Percentiles rank a stretch among this genome's conserved stretches.
phyloP scores from a whole-genome alignment of 257 asterid genomes.

The Solanum infundibuliforme region DNA sequence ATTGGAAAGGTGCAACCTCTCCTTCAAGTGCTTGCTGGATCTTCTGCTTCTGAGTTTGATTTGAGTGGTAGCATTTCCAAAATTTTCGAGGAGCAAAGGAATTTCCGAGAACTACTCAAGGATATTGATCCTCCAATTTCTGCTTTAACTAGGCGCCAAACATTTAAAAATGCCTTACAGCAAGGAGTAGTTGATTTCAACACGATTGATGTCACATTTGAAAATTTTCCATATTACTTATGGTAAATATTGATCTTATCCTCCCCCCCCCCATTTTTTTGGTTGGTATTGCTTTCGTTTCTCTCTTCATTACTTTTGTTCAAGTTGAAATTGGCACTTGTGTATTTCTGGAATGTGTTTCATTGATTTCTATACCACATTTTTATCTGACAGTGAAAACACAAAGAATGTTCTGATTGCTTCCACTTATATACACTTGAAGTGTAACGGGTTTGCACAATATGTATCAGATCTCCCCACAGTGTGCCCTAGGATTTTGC shows the following conservation, averaged over 20 bases:
- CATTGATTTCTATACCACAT: neutral
- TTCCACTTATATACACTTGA: slow-evolving; percentile 64
- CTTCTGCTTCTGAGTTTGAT: slow-evolving; percentile 40
- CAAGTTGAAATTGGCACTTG: neutral
- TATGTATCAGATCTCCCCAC: slow-evolving; percentile 57
- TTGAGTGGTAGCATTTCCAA: slow-evolving; percentile 41
- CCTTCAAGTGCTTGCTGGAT: slow-evolving; percentile 36
- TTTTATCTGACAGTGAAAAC: slow-evolving; percentile 43
- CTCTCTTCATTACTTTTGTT: neutral
- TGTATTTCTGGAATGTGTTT: neutral
- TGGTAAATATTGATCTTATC: slow-evolving; percentile 32
- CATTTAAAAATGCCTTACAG: slow-evolving; percentile 54
- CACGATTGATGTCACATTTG: slow-evolving; percentile 57
- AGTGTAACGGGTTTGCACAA: slow-evolving; percentile 38
- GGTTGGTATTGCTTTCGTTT: neutral
- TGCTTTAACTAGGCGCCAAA: slow-evolving; percentile 50
- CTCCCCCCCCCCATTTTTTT: neutral
- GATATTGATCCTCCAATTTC: slow-evolving; percentile 48
- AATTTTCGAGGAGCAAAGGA: slow-evolving; percentile 46
- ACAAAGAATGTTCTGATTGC: slow-evolving; percentile 76
- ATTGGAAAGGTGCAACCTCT: slow-evolving; percentile 51
- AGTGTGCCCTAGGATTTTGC: slow-evolving; percentile 65
- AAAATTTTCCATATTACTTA: slow-evolving; percentile 74
- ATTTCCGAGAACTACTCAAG: slow-evolving; percentile 32
- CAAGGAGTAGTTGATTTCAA: slow-evolving; percentile 50